phyloP scores from a whole-genome alignment of 345 rosid species.

The Eucalyptus marginata region DNA sequence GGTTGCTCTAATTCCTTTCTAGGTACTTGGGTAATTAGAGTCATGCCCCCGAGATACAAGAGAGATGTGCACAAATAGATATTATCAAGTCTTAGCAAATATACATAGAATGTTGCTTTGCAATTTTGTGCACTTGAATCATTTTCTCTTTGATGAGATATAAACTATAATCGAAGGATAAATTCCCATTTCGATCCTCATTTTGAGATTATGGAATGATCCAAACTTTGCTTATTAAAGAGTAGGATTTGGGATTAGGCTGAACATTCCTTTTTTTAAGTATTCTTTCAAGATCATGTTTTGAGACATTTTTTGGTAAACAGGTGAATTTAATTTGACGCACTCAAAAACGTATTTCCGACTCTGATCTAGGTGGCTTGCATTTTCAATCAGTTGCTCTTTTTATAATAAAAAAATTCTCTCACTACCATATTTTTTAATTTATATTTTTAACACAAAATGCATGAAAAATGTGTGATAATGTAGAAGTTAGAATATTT shows the following conservation, averaged over 20 bases:
- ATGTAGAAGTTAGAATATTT: not conserved
- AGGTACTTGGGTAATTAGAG: rapidly evolving
- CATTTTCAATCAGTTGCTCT: not conserved
- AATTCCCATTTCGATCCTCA: not conserved
- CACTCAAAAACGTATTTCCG: rapidly evolving
- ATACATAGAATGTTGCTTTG: not conserved
- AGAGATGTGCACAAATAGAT: not conserved
- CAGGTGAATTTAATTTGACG: rapidly evolving
- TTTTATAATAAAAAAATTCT: not conserved
- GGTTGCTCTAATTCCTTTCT: not conserved
- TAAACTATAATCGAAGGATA: not conserved
- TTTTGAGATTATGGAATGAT: not conserved
- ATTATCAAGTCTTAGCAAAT: not conserved
- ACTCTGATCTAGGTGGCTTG: rapidly evolving
- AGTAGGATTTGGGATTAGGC: rapidly evolving
- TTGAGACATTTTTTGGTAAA: rapidly evolving
- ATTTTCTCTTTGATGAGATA: not conserved
- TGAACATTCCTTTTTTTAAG: rapidly evolving
- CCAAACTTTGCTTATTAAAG: not conserved
- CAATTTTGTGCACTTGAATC: rapidly evolving
- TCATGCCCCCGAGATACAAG: rapidly evolving
- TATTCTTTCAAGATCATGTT: rapidly evolving
- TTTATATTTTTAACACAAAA: not conserved
- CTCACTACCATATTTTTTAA: not conserved
- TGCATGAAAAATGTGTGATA: not conserved